These are phyloP conservation scores for Thecaphora frezii DNA, from an alignment of 1,284 basidiomycete genomes.

Conservation along the genomic window DNA sequence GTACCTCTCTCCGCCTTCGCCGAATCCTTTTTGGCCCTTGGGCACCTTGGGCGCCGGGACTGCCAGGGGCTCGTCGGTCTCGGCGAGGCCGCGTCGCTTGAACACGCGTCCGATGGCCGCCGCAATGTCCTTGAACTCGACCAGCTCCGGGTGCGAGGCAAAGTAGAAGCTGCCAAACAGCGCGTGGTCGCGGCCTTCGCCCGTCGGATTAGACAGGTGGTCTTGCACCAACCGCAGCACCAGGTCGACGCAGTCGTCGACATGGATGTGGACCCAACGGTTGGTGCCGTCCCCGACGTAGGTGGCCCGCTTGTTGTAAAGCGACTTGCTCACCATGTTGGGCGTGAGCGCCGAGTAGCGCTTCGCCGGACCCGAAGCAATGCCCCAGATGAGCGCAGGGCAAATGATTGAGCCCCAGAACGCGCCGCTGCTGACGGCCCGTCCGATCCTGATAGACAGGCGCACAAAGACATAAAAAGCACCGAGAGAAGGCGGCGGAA, in stretches of 20 bases:
- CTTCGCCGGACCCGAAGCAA: slow-evolving; percentile 2
- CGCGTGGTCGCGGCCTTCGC: neutral
- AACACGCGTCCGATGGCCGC: slow-evolving; percentile 8
- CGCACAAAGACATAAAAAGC: neutral
- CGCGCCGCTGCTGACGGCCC: slow-evolving; percentile 2
- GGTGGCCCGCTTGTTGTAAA: slow-evolving; percentile 8
- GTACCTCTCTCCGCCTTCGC: slow-evolving; percentile 12
- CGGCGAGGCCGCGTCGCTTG: slow-evolving; percentile 1
- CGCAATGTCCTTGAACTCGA: slow-evolving; percentile 10
- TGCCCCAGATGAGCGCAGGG: slow-evolving; percentile 19
- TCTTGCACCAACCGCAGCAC: slow-evolving; percentile 1
- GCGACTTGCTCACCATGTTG: slow-evolving; percentile 12
- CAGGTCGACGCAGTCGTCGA: slow-evolving; percentile 6
- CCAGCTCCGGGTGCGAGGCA: slow-evolving; percentile 5
- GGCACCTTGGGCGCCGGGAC: slow-evolving; percentile 8
- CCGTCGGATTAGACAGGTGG: neutral
- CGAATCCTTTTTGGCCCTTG: slow-evolving; percentile 12
- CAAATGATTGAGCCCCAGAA: slow-evolving; percentile 13
- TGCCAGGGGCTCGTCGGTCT: slow-evolving; percentile 3
- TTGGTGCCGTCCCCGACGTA: slow-evolving; percentile 16
- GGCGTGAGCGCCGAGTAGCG: slow-evolving; percentile 2
- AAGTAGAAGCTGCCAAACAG: slow-evolving; percentile 12
- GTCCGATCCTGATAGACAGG: slow-evolving; percentile 2
- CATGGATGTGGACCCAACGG: slow-evolving; percentile 9
- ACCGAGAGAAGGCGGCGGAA: too few relatives aligned